Evolutionary conservation across 2,329 filamentous ascomycete species (phyloP).

Genomic region (Diaporthe eres): DNA sequence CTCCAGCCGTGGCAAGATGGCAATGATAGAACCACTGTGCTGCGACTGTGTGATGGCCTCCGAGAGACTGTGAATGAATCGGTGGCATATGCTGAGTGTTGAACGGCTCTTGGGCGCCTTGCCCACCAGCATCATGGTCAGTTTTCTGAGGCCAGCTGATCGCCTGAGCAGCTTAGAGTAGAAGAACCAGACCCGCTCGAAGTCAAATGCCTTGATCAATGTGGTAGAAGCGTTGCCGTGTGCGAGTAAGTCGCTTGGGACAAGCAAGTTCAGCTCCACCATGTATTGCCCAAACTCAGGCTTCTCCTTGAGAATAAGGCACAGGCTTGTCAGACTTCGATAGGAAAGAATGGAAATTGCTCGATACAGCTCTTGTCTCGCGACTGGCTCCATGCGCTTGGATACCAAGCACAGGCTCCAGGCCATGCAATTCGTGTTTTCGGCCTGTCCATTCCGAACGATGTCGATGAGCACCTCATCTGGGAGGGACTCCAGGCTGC

Average conservation of each 20-base stretch:
- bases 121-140: neutral
- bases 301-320: neutral
- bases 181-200: neutral
- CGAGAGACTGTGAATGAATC: neutral
- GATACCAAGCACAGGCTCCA: neutral
- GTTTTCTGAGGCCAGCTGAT: neutral
- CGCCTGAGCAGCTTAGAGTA: neutral
- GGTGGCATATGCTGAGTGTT: accelerated
- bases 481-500: neutral
- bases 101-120: neutral
- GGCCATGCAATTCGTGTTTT: neutral
- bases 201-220: neutral
- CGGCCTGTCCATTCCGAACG: neutral
- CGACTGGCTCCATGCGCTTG: neutral
- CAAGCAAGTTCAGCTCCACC: neutral
- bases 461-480: neutral
- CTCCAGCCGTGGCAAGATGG: neutral
- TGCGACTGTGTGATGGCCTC: neutral
- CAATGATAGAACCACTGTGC: neutral
- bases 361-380: neutral
- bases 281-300: neutral
- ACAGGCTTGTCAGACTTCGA: neutral
- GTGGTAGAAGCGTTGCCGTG: too few species aligned
- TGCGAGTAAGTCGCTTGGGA: too few species aligned
- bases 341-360: accelerated